A percentile compares a stretch with the other conserved stretches of the same genome.
Evolutionary conservation across 495 filamentous ascomycete species (phyloP).

Genomic region (Penicillium angulare): DNA sequence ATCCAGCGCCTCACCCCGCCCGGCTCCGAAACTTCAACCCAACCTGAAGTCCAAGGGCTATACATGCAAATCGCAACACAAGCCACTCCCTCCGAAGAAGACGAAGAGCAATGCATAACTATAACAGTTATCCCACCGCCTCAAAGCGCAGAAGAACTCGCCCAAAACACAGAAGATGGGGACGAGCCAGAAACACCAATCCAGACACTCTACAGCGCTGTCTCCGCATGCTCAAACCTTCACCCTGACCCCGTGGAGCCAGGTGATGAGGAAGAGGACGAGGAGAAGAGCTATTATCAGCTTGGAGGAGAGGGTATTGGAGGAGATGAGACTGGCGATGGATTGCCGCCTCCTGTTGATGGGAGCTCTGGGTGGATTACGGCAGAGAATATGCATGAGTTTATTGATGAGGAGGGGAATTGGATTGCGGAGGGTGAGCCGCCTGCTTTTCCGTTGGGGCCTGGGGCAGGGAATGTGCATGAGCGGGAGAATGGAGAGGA

Average conservation of each 20-base stretch:
- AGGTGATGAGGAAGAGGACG: conserved; percentile 46
- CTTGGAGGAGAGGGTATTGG: conserved; percentile 15
- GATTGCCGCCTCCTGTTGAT: conserved; percentile 73
- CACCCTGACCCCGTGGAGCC: conserved; percentile 72
- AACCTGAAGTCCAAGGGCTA: conserved; percentile 60
- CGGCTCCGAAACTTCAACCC: conserved; percentile 21
- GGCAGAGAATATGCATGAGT: conserved; percentile 88
- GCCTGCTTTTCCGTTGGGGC: conserved; percentile 44
- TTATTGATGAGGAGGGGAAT: conserved; percentile 63
- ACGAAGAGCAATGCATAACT: conserved; percentile 70
- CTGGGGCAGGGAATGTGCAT: conserved; percentile 58
- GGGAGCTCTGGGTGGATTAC: conserved; percentile 96
- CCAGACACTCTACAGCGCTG: conserved; percentile 67
- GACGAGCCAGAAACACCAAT: conserved; percentile 39
- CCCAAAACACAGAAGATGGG: conserved; percentile 16
- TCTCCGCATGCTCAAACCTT: conserved; percentile 83
- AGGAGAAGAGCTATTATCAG: conserved; percentile 30
- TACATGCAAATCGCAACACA: conserved; percentile 77
- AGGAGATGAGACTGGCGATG: conserved; percentile 45
- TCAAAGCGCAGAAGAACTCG: conserved; percentile 3
- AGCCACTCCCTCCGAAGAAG: conserved; percentile 45
- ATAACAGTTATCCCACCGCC: conserved; percentile 66
- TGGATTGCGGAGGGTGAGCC: conserved; percentile 49
- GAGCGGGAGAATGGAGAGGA: conserved; percentile 41
- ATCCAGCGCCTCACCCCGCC: conserved; percentile 61